Base-by-base conservation (phyloP, 116 monocot genomes). In the Phalaenopsis hybrid region DNA sequence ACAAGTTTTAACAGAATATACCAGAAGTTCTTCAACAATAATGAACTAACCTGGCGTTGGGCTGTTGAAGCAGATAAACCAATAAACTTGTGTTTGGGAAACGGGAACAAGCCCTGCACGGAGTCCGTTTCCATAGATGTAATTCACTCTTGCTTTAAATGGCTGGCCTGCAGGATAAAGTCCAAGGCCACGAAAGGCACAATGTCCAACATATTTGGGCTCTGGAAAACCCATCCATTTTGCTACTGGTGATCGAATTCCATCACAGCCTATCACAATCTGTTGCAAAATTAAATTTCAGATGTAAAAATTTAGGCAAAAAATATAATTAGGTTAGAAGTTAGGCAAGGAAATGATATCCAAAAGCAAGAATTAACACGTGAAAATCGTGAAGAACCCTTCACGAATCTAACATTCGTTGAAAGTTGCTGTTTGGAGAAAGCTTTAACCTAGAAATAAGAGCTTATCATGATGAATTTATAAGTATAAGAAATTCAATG, bases 191-290 rank as follows among this genome's bases (percentile, higher is more conserved):
- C 97, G 90, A 28, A 97, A 94, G n/a, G 94, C 97, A 82, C 87
- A 91, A 76, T 94, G 89, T 0, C 97, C 97, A 21, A 88, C 94
- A 86, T 87, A 97, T 5, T 84, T 88, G 34, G 97, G 91, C 33
- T 93, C 92, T 43, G 97, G 81, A 84, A 94, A 94, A 18, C 97
- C 94, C 97, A 97, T 90, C 94, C 94, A 97, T 84, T 89, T 94
- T 75, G 97, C 97, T 21, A 97, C 80, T 43, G 83, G 86, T 31
- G 97, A 97, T 43, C 83, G 91, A 9, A 94, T 78, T 21, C 97
- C 97, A 84, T 97, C 97, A 57, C 94, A 92, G 2, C 93, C 97
- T 83, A 97, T 93, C 57, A 97, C 86, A 76, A 92, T 85, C 96
- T 96, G 85, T 77, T 78, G 72, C 74, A 61, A 82, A 79, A 51